Conservation (phyloP, 306 rosid species). For the Casuarina equisetifolia region DNA sequence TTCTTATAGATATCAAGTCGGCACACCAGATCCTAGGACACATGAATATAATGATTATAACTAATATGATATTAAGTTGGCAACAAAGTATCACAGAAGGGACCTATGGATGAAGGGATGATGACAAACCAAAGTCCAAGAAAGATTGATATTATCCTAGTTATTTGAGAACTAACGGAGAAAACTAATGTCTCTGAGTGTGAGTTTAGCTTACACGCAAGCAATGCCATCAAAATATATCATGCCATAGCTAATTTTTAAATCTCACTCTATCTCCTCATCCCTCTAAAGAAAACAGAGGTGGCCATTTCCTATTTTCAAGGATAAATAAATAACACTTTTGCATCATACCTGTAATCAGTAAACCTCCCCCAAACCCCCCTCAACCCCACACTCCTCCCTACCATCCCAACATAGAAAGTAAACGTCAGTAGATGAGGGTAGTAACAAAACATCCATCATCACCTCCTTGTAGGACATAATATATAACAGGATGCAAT, state of each 20-base stretch:
- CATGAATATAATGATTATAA: slow-evolving; percentile 1
- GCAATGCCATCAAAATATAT: neutral
- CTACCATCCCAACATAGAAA: neutral
- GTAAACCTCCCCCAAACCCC: neutral
- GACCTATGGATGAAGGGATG: neutral
- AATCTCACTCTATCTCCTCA: neutral
- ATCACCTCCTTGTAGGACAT: neutral
- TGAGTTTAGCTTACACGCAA: neutral
- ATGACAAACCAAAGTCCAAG: neutral
- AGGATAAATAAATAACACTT: neutral
- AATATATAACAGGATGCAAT: neutral
- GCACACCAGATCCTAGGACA: slow-evolving; percentile 73
- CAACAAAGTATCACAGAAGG: slow-evolving; percentile 1
- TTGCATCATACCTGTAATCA: neutral
- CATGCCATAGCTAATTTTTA: neutral
- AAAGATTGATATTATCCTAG: neutral
- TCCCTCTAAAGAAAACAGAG: neutral
- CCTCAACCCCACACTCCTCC: neutral
- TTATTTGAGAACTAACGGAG: neutral
- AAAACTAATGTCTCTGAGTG: neutral
- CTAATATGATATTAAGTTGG: neutral
- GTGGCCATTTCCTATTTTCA: neutral
- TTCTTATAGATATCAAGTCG: slow-evolving; percentile 62
- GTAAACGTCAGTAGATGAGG: neutral
- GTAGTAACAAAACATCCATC: neutral